Base-by-base conservation (phyloP, 495 filamentous ascomycete species). In the Podospora tetraspora region DNA sequence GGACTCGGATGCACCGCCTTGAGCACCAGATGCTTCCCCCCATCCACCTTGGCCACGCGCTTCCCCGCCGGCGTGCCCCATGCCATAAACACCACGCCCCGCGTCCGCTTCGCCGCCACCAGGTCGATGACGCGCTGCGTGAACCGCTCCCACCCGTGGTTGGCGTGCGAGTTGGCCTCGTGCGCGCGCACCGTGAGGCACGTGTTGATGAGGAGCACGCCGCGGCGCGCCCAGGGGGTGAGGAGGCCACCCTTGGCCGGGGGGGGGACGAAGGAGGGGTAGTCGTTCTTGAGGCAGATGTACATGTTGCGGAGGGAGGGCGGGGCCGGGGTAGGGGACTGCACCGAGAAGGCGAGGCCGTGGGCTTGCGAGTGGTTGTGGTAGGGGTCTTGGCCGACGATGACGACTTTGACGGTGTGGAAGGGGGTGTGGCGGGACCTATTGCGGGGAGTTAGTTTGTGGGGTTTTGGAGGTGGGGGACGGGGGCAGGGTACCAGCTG, bases 311-410 rank as follows among this genome's bases (percentile, higher is more conserved):
- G 84, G 13, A 99, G 86, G 3, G 91, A 94, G 0, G 92, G 93
- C 0, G 95, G 95, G 1, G 93, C 94, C 6, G 85, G 86, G 0
- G 92, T 97, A 0, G 95, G 95, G 0, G 95, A 88, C 0, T 90
- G 92, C 63, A 97, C 93, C 21, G 92, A 96, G 86, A 99, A 99
- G 77, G 88, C 91, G 59, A 99, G 87, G 25, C 95, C 95, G 79
- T 97, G 94, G 37, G 95, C 95, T 85, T 99, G 95, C 81, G 96
- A 96, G 79, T 84, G 72, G 77, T 96, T 95, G 82, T 98, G 95
- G 78, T 99, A 99, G 6, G 95, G 95, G 77, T 99, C 95, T 80
- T 99, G 95, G 69, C 96, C 95, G 58, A 97, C 73, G 77, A 99
- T 91, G 9, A 99, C 92, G 60, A 88, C 88, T 74, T 94, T 95